Evolutionary conservation across 2,329 filamentous ascomycete species (phyloP).

Genomic region (Uncinocarpus reesii): DNA sequence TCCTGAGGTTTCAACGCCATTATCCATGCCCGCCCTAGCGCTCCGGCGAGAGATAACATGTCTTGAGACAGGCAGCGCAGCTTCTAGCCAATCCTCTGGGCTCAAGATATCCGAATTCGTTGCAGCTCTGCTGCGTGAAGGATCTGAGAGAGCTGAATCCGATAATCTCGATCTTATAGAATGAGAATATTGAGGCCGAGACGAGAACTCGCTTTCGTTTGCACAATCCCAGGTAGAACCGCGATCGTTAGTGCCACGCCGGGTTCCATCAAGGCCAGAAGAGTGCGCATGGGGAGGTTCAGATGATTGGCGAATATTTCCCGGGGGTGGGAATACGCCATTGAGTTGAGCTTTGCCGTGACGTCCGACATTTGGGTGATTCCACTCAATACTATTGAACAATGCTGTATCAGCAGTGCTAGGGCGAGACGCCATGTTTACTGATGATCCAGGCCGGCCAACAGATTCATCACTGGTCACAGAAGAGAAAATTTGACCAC

Average conservation of each 20-base stretch:
- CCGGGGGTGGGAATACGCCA: conserved; percentile 25
- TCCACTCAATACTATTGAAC: conserved; percentile 26
- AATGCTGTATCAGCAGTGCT: conserved; percentile 26
- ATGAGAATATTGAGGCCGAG: not conserved
- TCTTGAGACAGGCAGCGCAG: conserved; percentile 23
- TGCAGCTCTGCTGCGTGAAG: not conserved
- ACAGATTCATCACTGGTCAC: conserved; percentile 21
- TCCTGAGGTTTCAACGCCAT: not conserved
- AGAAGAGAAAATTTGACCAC: conserved; percentile 9
- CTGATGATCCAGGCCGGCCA: conserved; percentile 28
- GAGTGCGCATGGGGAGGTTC: conserved; percentile 13
- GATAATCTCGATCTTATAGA: not conserved
- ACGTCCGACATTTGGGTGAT: conserved; percentile 21
- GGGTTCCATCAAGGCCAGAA: not conserved
- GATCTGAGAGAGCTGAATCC: conserved; percentile 4
- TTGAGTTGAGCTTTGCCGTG: conserved; percentile 21
- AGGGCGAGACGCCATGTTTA: conserved; percentile 25
- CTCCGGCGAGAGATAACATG: conserved; percentile 13
- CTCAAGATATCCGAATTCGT: conserved; percentile 28
- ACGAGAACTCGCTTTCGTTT: not conserved
- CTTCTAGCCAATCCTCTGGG: conserved; percentile 36
- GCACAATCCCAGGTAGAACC: not conserved
- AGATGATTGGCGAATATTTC: conserved; percentile 15
- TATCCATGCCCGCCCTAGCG: conserved; percentile 13
- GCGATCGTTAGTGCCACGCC: not conserved